These are phyloP conservation scores for Huntiella savannae DNA, from an alignment of 2,329 filamentous ascomycete genomes.

Conservation along the genomic window DNA sequence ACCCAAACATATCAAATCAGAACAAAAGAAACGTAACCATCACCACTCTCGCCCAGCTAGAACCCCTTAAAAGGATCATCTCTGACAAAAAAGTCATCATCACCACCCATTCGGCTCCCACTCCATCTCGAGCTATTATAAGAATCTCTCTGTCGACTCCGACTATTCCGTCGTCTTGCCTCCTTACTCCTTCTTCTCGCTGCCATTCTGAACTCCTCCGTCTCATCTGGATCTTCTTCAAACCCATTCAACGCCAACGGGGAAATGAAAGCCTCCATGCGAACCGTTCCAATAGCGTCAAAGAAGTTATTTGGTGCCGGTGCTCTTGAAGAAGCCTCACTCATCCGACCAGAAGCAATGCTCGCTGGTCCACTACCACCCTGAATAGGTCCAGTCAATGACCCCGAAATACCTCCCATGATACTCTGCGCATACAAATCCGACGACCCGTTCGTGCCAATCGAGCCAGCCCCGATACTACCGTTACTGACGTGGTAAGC, in stretches of 20 bases:
- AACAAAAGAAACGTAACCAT: background rate
- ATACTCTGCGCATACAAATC: slow-evolving; percentile 36
- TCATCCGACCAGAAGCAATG: slow-evolving; percentile 24
- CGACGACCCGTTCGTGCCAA: slow-evolving; percentile 38
- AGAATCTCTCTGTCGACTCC: slow-evolving; percentile 34
- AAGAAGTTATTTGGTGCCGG: slow-evolving; percentile 46
- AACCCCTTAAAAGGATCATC: slow-evolving; percentile 46
- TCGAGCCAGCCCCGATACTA: slow-evolving; percentile 38
- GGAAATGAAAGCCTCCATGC: slow-evolving; percentile 93
- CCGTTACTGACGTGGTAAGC: slow-evolving; percentile 29
- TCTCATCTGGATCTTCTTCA: slow-evolving; percentile 27
- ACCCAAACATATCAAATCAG: background rate
- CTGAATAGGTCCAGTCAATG: too few species aligned
- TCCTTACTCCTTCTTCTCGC: slow-evolving; percentile 37
- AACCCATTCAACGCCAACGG: slow-evolving; percentile 33
- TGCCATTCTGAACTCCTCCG: slow-evolving; percentile 29
- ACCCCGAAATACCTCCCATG: slow-evolving; percentile 18
- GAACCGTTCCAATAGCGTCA: slow-evolving; percentile 72
- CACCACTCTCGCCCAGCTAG: slow-evolving; percentile 16
- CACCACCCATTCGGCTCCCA: slow-evolving; percentile 17
- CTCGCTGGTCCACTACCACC: slow-evolving; percentile 21
- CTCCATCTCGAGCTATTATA: slow-evolving; percentile 22
- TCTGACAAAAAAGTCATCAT: slow-evolving; percentile 35
- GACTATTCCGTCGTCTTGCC: slow-evolving; percentile 30
- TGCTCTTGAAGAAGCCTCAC: slow-evolving; percentile 32